Conservation (phyloP, 1,139 yeast genomes). For the Debaryomyces robertsiae region DNA sequence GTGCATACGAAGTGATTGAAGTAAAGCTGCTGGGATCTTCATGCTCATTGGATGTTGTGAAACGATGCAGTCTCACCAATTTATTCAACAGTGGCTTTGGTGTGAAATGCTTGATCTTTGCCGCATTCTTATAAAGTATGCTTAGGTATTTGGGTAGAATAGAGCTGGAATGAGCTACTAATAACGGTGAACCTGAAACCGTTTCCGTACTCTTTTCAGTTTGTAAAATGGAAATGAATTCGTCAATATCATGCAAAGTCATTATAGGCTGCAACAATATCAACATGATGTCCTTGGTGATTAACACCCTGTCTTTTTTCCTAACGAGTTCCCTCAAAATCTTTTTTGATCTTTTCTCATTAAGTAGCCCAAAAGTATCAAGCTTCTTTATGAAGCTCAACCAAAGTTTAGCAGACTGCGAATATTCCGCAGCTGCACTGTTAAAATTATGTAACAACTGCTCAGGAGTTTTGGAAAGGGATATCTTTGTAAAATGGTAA, state of each 20-base stretch:
- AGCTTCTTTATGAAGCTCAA: slow-evolving; percentile 37
- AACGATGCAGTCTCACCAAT: not conserved
- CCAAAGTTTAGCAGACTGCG: slow-evolving; percentile 38
- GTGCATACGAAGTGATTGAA: slow-evolving; percentile 23
- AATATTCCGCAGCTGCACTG: slow-evolving; percentile 25
- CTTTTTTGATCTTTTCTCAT: slow-evolving; percentile 29
- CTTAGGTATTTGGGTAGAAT: slow-evolving; percentile 37
- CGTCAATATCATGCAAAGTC: slow-evolving; percentile 23
- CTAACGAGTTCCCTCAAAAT: slow-evolving; percentile 30
- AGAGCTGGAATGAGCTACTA: slow-evolving; percentile 15
- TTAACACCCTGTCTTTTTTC: slow-evolving; percentile 23
- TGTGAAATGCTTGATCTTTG: slow-evolving; percentile 7
- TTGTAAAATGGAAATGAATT: slow-evolving; percentile 19
- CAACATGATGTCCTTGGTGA: slow-evolving; percentile 36
- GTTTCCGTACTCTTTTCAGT: not conserved
- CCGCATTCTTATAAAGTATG: slow-evolving; percentile 20
- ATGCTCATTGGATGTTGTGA: not conserved
- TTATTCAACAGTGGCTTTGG: slow-evolving; percentile 24
- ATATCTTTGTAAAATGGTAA: slow-evolving; percentile 29
- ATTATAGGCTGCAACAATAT: slow-evolving; percentile 32
- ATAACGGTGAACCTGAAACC: slow-evolving; percentile 5
- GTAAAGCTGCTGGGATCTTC: slow-evolving; percentile 1
- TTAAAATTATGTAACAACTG: slow-evolving; percentile 37
- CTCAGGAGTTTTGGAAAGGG: slow-evolving; percentile 35
- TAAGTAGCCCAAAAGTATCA: slow-evolving; percentile 35